These are phyloP conservation scores for Coemansia sp. DNA, from an alignment of 371 early-diverging fungal genomes.

Conservation along the genomic window DNA sequence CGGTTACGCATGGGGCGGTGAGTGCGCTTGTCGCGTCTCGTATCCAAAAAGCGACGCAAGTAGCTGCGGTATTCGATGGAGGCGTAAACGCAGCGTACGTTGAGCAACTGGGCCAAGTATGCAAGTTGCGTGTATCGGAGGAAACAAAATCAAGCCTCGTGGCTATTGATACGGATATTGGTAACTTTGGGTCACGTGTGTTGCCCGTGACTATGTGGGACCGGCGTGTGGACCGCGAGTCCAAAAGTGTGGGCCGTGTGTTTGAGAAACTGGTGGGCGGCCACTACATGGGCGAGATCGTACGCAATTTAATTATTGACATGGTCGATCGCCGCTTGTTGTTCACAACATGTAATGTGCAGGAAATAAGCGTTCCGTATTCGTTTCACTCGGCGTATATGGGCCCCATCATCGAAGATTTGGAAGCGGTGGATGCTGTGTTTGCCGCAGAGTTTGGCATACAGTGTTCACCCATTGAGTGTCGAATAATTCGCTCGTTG, in stretches of 20 bases:
- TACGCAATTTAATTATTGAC: conserved; percentile 75
- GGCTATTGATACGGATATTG: conserved; percentile 88
- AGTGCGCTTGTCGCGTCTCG: conserved; percentile 86
- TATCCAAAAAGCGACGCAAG: conserved; percentile 73
- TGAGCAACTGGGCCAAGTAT: conserved; percentile 66
- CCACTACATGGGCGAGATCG: conserved; percentile 92
- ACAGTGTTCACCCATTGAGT: conserved; percentile 63
- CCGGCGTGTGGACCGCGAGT: conserved; percentile 73
- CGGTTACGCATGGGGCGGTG: conserved; percentile 92
- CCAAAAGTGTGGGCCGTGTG: conserved; percentile 73
- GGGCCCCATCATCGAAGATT: conserved; percentile 79
- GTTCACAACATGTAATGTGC: conserved; percentile 58
- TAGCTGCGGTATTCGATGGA: conserved; percentile 90
- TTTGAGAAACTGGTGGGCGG: conserved; percentile 94
- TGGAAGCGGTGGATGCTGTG: conserved; percentile 65
- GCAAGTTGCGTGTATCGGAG: conserved; percentile 54
- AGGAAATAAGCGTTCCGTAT: conserved; percentile 66
- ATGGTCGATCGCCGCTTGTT: conserved; percentile 76
- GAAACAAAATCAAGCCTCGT: conserved; percentile 58
- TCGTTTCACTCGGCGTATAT: conserved; percentile 86
- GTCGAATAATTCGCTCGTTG: conserved; percentile 73
- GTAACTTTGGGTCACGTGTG: conserved; percentile 75
- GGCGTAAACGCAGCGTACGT: conserved; percentile 94
- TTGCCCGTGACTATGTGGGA: conserved; percentile 85
- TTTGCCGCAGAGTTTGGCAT: conserved; percentile 72